Conservation (phyloP, 129 eudicot species). For the Artemisia annua region DNA sequence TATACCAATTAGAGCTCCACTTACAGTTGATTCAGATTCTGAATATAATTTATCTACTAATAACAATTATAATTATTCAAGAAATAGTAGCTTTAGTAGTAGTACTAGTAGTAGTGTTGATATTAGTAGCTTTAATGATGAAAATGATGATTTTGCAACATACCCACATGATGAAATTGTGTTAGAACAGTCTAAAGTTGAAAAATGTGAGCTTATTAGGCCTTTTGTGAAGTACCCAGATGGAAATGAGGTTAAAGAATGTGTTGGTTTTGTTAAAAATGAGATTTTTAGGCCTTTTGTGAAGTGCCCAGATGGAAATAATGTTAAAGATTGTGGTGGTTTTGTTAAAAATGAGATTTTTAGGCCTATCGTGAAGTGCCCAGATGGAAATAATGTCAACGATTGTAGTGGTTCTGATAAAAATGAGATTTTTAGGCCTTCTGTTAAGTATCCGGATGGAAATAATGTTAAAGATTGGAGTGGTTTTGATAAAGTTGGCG, state of each 20-base stretch:
- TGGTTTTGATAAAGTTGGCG: constrained; percentile 9
- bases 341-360: constrained; percentile 10
- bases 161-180: constrained; percentile 33
- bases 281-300: constrained; percentile 26
- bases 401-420: neutral
- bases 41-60: constrained; percentile 41
- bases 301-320: constrained; percentile 17
- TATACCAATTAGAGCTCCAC: constrained; percentile 79
- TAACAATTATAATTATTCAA: constrained; percentile 14
- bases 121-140: constrained; percentile 35
- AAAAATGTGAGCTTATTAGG: constrained; percentile 23
- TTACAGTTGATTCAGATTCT: constrained; percentile 71
- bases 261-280: neutral
- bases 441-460: constrained; percentile 17
- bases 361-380: constrained; percentile 24
- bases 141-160: constrained; percentile 24
- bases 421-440: constrained; percentile 17
- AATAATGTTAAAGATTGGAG: neutral
- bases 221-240: constrained; percentile 34
- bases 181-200: constrained; percentile 28
- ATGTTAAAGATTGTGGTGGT: constrained; percentile 14
- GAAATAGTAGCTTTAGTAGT: constrained; percentile 41
- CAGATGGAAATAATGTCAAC: constrained; percentile 16
- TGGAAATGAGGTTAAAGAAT: constrained; percentile 9
- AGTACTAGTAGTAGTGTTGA: constrained; percentile 38